Conservation (phyloP, 2,329 filamentous ascomycete genomes). For the Thielaviopsis populi region DNA sequence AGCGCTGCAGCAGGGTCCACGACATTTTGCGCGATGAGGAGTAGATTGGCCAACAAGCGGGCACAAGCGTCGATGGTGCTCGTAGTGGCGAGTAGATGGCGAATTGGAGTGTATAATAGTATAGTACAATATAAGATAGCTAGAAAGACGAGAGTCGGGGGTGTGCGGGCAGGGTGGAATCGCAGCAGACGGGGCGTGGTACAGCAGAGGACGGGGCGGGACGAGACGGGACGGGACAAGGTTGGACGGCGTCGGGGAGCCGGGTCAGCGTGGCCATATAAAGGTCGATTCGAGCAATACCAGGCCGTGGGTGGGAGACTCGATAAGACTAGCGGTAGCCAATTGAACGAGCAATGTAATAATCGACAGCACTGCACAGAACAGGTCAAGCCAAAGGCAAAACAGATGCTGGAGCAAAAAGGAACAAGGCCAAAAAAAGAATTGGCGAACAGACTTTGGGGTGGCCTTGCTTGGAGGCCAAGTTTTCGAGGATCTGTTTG, state of each 20-base stretch:
- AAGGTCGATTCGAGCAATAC: background rate
- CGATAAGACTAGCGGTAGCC: background rate
- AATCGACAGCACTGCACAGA: background rate
- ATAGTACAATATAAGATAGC: background rate
- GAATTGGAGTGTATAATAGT: background rate
- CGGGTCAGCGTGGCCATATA: background rate
- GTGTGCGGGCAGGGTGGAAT: background rate
- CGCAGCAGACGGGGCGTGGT: background rate
- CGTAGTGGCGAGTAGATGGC: background rate
- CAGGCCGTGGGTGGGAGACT: background rate
- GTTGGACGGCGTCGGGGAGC: background rate
- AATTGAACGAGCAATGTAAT: background rate
- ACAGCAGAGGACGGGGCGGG: too few species aligned
- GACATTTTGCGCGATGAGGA: constrained; percentile 37
- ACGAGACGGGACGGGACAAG: too few species aligned
- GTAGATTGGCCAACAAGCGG: background rate
- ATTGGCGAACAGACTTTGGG: background rate
- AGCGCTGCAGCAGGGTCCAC: constrained; percentile 79
- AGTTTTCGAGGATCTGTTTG: background rate
- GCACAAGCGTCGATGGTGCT: background rate
- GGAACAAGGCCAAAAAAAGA: background rate
- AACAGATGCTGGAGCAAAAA: background rate
- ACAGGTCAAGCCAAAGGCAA: too few species aligned
- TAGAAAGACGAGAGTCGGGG: background rate
- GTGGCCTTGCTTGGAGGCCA: background rate